Base-by-base conservation (phyloP, 2,329 filamentous ascomycete genomes). In the Westerdykella ornata region DNA sequence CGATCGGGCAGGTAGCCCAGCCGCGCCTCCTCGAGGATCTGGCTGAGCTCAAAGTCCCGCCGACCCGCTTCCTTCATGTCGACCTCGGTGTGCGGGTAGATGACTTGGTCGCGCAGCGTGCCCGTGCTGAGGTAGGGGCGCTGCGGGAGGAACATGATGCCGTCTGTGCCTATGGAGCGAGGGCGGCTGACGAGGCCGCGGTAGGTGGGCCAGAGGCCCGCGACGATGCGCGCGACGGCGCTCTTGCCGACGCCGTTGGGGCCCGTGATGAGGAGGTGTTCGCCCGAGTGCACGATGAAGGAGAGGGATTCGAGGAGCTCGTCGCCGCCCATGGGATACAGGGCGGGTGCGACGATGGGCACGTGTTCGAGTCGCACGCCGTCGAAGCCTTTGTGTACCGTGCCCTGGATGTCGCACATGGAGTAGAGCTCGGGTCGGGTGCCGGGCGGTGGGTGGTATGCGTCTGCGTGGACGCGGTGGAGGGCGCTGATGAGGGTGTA, bases 71-170 rank as follows among this genome's bases (percentile, higher is more conserved):
- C 82, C 20, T 81, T 82, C 92, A 98, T 97, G 57, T 98, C 92
- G 32, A 89, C 72, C 61, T 94, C 90, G 5, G 88, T 90, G 56
- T 98, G 88, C 0, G 92, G 92, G 55, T 98, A 98, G 60, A 97
- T 96, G 57, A 98, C 88, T 69, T 98, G 94, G 57, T 98, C 94
- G 18, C 92, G 84, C 8, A 97, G 74, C 1, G 92, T 97, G 28
- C 92, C 92, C 16, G 90, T 85, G 63, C 83, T 90, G 26, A 97
- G 78, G 58, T 97, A 97, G 0, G 90, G 88, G 13, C 90, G 78
- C 65, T 98, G 92, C 0, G 92, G 92, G 9, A 98, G 76, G 69
- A 98, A 97, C 89, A 98, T 97, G 69, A 98, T 94, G 44, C 92
- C 92, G 51, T 97, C 90, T 47, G 83, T 76, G 30, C 88, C 88